phyloP scores from a whole-genome alignment of 495 filamentous ascomycete species.

The Neurospora sp. region DNA sequence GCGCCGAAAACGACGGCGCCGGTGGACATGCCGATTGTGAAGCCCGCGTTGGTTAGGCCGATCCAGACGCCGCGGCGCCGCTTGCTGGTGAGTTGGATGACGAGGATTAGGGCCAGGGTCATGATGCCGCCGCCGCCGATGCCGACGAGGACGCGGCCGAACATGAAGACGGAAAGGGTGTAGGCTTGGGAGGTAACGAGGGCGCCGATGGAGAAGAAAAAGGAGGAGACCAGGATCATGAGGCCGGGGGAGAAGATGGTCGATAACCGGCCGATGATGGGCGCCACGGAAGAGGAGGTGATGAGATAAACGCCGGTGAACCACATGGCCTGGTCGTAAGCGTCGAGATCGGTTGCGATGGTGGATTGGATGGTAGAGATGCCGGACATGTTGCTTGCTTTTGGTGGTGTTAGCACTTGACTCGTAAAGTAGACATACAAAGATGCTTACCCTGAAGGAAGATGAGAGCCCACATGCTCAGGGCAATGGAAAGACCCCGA shows the following conservation, averaged over 20 bases:
- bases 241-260: constrained; percentile 56
- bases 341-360: constrained; percentile 62
- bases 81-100: constrained; percentile 54
- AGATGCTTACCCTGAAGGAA: constrained; percentile 30
- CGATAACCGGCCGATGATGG: constrained; percentile 55
- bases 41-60: constrained; percentile 49
- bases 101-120: constrained; percentile 56
- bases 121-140: constrained; percentile 56
- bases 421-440: not conserved
- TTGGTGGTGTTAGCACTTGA: not conserved
- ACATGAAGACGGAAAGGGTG: constrained; percentile 49
- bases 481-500: constrained; percentile 19
- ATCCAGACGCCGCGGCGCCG: constrained; percentile 58
- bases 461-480: constrained; percentile 35
- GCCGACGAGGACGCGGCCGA: constrained; percentile 55
- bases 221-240: constrained; percentile 46
- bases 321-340: constrained; percentile 62
- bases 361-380: constrained; percentile 62
- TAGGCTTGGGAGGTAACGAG: constrained; percentile 50
- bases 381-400: constrained; percentile 67
- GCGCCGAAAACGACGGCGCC: constrained; percentile 63
- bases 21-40: constrained; percentile 58
- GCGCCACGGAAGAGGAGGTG: constrained; percentile 54
- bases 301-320: constrained; percentile 68
- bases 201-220: constrained; percentile 49